Conservation (phyloP, 768 basidiomycete species). For the Paxillus ammoniavirescens region DNA sequence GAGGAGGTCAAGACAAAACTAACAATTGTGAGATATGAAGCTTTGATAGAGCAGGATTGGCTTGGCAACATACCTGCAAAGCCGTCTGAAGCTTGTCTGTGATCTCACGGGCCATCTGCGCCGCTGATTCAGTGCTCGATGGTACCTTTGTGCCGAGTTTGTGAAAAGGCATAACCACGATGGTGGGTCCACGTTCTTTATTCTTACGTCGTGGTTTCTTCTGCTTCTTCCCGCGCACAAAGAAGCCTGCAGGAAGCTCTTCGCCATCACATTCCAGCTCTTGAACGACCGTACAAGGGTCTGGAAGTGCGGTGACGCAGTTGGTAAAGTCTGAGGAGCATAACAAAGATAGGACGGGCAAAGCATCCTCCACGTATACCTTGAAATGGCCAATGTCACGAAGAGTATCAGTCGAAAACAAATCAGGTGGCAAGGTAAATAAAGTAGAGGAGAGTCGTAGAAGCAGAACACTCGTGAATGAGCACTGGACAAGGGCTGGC, state of each 20-base stretch:
- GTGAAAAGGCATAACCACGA: constrained; percentile 31
- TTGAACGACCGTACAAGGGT: neutral
- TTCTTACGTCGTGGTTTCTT: constrained; percentile 23
- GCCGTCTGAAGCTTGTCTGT: constrained; percentile 22
- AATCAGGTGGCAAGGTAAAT: constrained; percentile 18
- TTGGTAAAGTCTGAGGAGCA: constrained; percentile 11
- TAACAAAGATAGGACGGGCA: constrained; percentile 19
- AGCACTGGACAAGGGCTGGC: constrained; percentile 18
- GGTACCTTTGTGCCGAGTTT: constrained; percentile 31
- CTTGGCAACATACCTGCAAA: constrained; percentile 25
- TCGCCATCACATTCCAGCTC: constrained; percentile 5
- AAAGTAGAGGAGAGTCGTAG: constrained; percentile 24
- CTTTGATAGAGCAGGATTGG: neutral
- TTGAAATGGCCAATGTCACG: constrained; percentile 19
- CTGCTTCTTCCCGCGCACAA: constrained; percentile 24
- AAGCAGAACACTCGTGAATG: constrained; percentile 22
- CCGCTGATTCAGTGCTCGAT: constrained; percentile 15
- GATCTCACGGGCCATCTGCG: constrained; percentile 13
- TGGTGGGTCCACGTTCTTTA: constrained; percentile 4
- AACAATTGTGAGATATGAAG: neutral
- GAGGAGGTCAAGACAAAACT: constrained; percentile 29
- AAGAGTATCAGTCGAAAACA: constrained; percentile 9
- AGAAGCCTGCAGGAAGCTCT: constrained; percentile 1
- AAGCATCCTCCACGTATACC: constrained; percentile 21
- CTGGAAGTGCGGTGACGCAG: neutral